phyloP scores from a whole-genome alignment of 2,329 filamentous ascomycete genomes.

The Microcera coccophila region DNA sequence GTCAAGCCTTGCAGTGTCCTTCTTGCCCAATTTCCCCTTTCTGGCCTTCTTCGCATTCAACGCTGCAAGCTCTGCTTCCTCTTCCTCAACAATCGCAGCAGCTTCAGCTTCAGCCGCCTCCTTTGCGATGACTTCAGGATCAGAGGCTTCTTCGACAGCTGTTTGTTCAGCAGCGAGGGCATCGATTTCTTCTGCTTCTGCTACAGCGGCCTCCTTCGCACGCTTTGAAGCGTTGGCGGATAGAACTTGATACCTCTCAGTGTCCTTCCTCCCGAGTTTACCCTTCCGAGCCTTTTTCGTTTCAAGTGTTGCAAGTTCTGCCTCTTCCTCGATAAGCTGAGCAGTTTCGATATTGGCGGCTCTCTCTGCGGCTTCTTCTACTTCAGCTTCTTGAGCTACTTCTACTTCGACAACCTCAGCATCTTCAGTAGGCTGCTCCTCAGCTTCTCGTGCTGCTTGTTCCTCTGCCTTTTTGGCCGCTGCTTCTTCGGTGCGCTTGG shows the following conservation, averaged over 20 bases:
- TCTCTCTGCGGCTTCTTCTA: constrained; percentile 10
- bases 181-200: constrained; percentile 5
- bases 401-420: constrained; percentile 3
- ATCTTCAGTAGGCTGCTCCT: constrained; percentile 2
- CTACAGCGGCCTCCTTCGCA: constrained; percentile 21
- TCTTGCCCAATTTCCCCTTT: constrained; percentile 44
- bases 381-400: background rate
- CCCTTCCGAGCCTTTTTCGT: constrained; percentile 31
- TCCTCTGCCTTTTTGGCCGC: constrained; percentile 18
- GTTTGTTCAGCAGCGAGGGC: constrained; percentile 29
- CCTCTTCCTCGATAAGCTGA: constrained; percentile 14
- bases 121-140: constrained; percentile 24
- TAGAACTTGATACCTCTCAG: constrained; percentile 1
- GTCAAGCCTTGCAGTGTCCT: constrained; percentile 43
- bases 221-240: constrained; percentile 11
- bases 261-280: constrained; percentile 1
- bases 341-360: constrained; percentile 8
- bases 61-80: constrained; percentile 38
- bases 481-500: constrained; percentile 39
- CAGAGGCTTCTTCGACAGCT: constrained; percentile 25
- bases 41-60: constrained; percentile 48
- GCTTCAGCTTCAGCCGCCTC: constrained; percentile 9
- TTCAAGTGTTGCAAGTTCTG: constrained; percentile 33
- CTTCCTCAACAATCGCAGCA: constrained; percentile 19
- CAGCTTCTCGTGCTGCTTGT: background rate